Conservation (phyloP, 2,329 filamentous ascomycete genomes). For the Aspergillus fumigatus region DNA sequence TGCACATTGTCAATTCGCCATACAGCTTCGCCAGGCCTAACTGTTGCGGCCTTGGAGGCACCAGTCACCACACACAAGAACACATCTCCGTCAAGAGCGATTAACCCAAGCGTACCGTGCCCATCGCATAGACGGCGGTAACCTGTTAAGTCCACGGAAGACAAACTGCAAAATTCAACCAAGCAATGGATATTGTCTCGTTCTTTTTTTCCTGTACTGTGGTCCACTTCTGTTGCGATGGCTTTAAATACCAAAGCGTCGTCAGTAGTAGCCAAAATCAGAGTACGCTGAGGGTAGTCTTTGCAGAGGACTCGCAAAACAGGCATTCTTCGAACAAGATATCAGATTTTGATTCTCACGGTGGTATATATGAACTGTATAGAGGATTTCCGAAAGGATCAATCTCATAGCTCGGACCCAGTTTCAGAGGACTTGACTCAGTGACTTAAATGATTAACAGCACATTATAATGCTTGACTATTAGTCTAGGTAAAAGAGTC, state of each 20-base stretch:
- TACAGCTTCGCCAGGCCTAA: constrained; percentile 83
- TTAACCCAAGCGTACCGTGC: constrained; percentile 82
- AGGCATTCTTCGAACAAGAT: constrained; percentile 42
- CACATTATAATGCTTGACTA: neutral
- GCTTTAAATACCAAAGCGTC: constrained; percentile 83
- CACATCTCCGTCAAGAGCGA: constrained; percentile 76
- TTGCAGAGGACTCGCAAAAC: constrained; percentile 73
- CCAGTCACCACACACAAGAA: constrained; percentile 87
- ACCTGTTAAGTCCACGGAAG: constrained; percentile 64
- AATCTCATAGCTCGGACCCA: neutral
- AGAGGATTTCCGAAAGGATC: neutral
- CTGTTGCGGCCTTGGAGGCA: constrained; percentile 70
- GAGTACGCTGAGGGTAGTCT: constrained; percentile 80
- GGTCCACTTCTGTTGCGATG: constrained; percentile 58
- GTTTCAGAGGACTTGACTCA: neutral
- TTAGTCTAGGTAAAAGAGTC: neutral
- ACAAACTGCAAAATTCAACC: constrained; percentile 73
- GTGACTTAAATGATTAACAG: neutral
- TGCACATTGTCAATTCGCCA: constrained; percentile 82
- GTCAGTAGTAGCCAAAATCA: constrained; percentile 74
- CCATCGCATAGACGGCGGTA: constrained; percentile 75
- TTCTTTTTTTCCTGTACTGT: constrained; percentile 34
- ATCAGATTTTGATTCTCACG: neutral
- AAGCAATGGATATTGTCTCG: constrained; percentile 63
- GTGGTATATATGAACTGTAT: neutral